A percentile compares a stretch with the other conserved stretches of the same genome.
phyloP scores from a whole-genome alignment of 1,139 yeast species.

The Yamadazyma sp. region DNA sequence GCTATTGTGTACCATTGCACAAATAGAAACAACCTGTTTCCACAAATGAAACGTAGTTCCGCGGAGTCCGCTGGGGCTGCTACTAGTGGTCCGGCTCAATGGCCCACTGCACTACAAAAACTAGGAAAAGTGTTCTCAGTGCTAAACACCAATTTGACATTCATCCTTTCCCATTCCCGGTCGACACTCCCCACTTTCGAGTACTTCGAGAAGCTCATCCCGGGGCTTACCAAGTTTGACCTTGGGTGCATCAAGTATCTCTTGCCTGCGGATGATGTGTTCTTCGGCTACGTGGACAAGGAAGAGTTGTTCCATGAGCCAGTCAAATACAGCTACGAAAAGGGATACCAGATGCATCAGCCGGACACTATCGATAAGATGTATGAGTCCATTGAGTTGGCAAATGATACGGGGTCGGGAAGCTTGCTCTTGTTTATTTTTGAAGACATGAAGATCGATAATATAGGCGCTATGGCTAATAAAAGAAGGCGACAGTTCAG shows the following conservation, averaged over 20 bases:
- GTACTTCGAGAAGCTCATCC: conserved; percentile 32
- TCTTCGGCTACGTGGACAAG: conserved; percentile 70
- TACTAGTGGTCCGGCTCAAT: conserved; percentile 2
- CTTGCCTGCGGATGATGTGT: conserved; percentile 66
- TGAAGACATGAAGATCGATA: conserved; percentile 59
- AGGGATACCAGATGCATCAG: conserved; percentile 45
- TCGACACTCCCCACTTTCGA: conserved; percentile 41
- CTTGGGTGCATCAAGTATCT: conserved; percentile 64
- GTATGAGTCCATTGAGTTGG: conserved; percentile 22
- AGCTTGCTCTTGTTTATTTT: conserved; percentile 76
- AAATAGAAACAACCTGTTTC: too few species aligned
- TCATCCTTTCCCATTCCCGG: conserved; percentile 43
- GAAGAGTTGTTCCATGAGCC: conserved; percentile 50
- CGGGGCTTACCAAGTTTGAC: conserved; percentile 42
- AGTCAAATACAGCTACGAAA: conserved; percentile 38
- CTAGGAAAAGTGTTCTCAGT: conserved; percentile 25
- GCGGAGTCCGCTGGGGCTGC: too few species aligned
- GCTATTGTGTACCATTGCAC: background rate
- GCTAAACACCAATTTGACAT: conserved; percentile 45
- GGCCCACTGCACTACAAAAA: conserved; percentile 18
- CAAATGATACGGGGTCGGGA: conserved; percentile 20
- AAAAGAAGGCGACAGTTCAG: conserved; percentile 15
- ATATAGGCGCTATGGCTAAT: conserved; percentile 33
- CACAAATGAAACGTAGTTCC: too few species aligned
- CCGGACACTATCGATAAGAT: conserved; percentile 31